phyloP scores from a whole-genome alignment of 2,329 filamentous ascomycete genomes.

The Fusarium sp. region DNA sequence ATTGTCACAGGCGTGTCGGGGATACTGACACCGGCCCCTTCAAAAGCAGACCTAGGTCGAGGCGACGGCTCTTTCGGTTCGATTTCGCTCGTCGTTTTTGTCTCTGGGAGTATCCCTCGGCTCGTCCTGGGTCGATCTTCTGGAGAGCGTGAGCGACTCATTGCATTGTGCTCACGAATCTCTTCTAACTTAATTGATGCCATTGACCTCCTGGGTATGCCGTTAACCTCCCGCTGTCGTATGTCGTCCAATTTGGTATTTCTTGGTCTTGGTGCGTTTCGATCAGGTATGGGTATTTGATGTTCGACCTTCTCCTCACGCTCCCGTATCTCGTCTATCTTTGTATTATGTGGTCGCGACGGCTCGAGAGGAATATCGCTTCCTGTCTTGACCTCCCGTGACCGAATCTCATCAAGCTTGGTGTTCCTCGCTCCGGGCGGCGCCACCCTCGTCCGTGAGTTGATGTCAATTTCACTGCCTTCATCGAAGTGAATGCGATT shows the following conservation, averaged over 20 bases:
- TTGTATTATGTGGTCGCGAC: slow-evolving; percentile 41
- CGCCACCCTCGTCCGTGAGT: slow-evolving; percentile 42
- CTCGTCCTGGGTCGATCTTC: slow-evolving; percentile 47
- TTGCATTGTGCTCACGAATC: slow-evolving; percentile 61
- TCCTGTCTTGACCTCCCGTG: slow-evolving; percentile 52
- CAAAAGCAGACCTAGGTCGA: slow-evolving; percentile 41
- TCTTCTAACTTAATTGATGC: slow-evolving; percentile 63
- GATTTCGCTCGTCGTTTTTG: slow-evolving; percentile 1
- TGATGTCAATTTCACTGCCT: slow-evolving; percentile 44
- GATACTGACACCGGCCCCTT: slow-evolving; percentile 46
- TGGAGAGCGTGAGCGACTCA: slow-evolving; percentile 56
- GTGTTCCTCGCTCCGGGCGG: slow-evolving; percentile 51
- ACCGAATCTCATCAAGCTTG: slow-evolving; percentile 57
- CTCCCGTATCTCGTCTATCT: slow-evolving; percentile 50
- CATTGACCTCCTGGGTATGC: slow-evolving; percentile 57
- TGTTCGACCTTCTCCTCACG: slow-evolving; percentile 48
- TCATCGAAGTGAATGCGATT: slow-evolving; percentile 48
- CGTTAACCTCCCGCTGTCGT: slow-evolving; percentile 54
- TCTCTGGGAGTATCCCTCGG: slow-evolving; percentile 24
- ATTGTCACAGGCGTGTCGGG: slow-evolving; percentile 55
- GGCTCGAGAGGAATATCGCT: slow-evolving; percentile 38
- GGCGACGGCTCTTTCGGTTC: slow-evolving; percentile 30
- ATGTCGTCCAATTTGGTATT: slow-evolving; percentile 63
- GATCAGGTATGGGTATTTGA: slow-evolving; percentile 46
- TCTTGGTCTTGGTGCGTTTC: slow-evolving; percentile 43